phyloP scores from a whole-genome alignment of 805 yeast species.

The Wickerhamomyces xylosicus region DNA sequence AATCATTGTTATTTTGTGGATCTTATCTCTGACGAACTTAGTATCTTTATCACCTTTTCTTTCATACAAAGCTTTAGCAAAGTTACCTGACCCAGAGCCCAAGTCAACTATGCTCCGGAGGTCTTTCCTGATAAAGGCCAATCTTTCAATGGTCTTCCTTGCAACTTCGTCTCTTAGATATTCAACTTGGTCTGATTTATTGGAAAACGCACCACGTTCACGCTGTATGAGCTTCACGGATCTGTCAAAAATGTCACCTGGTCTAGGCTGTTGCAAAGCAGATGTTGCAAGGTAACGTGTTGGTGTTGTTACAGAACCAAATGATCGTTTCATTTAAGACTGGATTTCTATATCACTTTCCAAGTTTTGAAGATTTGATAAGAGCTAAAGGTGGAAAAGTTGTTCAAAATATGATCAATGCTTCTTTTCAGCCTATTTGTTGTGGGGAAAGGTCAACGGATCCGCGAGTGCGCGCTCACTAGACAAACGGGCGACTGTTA shows the following conservation, averaged over 20 bases:
- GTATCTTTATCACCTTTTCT: slow-evolving; percentile 37
- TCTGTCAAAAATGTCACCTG: slow-evolving; percentile 50
- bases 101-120: slow-evolving; percentile 56
- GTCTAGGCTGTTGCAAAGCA: slow-evolving; percentile 3
- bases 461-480: too few species aligned
- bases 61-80: slow-evolving; percentile 27
- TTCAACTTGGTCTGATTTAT: slow-evolving; percentile 48
- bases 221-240: slow-evolving; percentile 52
- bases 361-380: too few species aligned
- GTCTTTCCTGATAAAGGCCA: slow-evolving; percentile 60
- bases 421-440: background rate
- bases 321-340: background rate
- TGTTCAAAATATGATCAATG: background rate
- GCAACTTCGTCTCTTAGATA: slow-evolving; percentile 72
- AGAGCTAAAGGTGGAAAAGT: too few species aligned
- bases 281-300: background rate
- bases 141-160: slow-evolving; percentile 57
- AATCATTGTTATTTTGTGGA: slow-evolving; percentile 46
- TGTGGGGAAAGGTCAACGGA: too few species aligned
- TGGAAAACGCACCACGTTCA: slow-evolving; percentile 34
- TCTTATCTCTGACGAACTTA: slow-evolving; percentile 37
- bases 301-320: background rate
- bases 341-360: background rate
- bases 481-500: too few species aligned
- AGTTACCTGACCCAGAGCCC: slow-evolving; percentile 65